Evolutionary conservation across 2,329 filamentous ascomycete species (phyloP).

Genomic region (Geosmithia putterillii): DNA sequence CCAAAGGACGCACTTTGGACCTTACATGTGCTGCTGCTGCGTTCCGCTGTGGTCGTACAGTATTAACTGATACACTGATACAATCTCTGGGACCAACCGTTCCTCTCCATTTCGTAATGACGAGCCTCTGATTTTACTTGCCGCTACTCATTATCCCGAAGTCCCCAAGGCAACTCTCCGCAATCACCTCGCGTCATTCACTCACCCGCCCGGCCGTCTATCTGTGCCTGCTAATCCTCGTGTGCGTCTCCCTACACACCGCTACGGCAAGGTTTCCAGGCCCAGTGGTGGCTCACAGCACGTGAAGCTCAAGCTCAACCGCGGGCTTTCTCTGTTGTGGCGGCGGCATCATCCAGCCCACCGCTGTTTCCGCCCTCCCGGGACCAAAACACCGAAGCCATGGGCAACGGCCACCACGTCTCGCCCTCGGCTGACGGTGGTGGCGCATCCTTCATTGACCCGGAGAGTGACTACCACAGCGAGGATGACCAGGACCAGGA

Average conservation of each 20-base stretch:
- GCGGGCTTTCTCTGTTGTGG: not conserved
- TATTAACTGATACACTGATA: no score
- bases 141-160: constrained; percentile 8
- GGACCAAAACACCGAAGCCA: not conserved
- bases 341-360: not conserved
- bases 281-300: not conserved
- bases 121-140: constrained; percentile 3
- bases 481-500: constrained; percentile 30
- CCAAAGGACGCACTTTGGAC: not conserved
- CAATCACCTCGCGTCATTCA: no score
- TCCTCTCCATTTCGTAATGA: not conserved
- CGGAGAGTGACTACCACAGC: constrained; percentile 36
- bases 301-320: not conserved
- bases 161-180: not conserved
- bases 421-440: not conserved
- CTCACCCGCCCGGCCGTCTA: no score
- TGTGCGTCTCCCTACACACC: not conserved
- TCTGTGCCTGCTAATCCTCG: not conserved
- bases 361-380: not conserved
- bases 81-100: not conserved
- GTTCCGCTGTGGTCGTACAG: not conserved
- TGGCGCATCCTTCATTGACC: constrained; percentile 11
- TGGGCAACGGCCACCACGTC: constrained; percentile 1
- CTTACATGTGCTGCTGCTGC: not conserved
- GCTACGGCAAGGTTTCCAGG: not conserved